phyloP scores from a whole-genome alignment of 805 yeast species.

The Candida awuae region DNA sequence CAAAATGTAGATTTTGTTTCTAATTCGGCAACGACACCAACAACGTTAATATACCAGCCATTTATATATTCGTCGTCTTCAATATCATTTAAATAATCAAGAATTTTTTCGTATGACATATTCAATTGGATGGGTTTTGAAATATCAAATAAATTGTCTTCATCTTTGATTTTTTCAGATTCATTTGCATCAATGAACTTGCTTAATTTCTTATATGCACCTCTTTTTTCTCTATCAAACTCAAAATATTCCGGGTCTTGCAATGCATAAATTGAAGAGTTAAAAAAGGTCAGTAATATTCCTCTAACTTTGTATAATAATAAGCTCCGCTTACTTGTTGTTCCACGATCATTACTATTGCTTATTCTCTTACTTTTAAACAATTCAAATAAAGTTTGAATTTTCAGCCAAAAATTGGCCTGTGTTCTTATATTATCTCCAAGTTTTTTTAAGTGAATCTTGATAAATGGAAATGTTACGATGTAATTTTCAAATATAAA shows the following conservation, averaged over 20 bases:
- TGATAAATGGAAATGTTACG: constrained; percentile 68
- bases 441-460: constrained; percentile 32
- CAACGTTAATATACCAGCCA: constrained; percentile 57
- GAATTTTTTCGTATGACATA: constrained; percentile 15
- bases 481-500: constrained; percentile 59
- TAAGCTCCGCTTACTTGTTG: constrained; percentile 62
- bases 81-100: constrained; percentile 29
- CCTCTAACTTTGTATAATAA: constrained; percentile 54
- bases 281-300: constrained; percentile 58
- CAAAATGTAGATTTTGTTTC: constrained; percentile 21
- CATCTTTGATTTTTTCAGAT: constrained; percentile 3
- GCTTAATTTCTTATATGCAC: constrained; percentile 35
- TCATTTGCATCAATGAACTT: constrained; percentile 20
- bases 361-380: constrained; percentile 68
- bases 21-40: constrained; percentile 46
- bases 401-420: constrained; percentile 63
- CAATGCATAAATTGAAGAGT: constrained; percentile 61
- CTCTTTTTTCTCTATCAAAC: constrained; percentile 27
- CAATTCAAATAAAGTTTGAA: constrained; percentile 76
- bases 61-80: constrained; percentile 36
- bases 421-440: constrained; percentile 12
- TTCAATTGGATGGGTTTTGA: background rate
- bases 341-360: constrained; percentile 66
- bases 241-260: constrained; percentile 45
- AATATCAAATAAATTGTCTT: constrained; percentile 3